Percentiles rank a stretch among this genome's conserved stretches.
Conservation (phyloP, 164 flowering plant species). For the Taxillus chinensis region DNA sequence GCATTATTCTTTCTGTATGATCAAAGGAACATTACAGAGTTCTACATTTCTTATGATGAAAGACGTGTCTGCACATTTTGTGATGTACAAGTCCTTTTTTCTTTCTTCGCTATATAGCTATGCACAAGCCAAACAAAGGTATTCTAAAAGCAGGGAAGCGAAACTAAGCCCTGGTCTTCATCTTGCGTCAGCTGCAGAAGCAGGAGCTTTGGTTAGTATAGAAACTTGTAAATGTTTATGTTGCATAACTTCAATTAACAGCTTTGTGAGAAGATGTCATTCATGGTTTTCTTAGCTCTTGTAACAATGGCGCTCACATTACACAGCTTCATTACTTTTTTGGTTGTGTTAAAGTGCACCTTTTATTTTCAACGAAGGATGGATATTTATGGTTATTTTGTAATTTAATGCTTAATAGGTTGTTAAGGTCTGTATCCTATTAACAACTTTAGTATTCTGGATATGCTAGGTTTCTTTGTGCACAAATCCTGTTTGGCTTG, state of each 20-base stretch:
- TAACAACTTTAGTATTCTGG: slow-evolving; percentile 7
- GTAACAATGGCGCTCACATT: no score
- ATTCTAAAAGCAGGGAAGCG: slow-evolving; percentile 39
- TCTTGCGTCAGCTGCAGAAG: slow-evolving; percentile 86
- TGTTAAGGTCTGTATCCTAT: not conserved
- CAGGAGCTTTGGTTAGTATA: slow-evolving; percentile 70
- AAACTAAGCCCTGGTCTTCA: slow-evolving; percentile 59
- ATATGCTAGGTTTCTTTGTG: slow-evolving; percentile 65
- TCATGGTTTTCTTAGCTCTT: no score
- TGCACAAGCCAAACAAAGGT: slow-evolving; percentile 69
- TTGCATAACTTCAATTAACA: no score
- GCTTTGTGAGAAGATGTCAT: no score
- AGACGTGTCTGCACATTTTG: not conserved
- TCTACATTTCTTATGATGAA: not conserved
- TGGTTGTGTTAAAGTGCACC: no score
- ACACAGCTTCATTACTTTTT: no score
- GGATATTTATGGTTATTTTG: no score
- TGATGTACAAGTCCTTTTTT: not conserved
- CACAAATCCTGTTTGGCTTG: slow-evolving; percentile 96
- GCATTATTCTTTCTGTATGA: not conserved
- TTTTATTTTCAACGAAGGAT: no score
- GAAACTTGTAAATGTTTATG: not conserved
- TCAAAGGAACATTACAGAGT: not conserved
- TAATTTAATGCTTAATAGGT: no score
- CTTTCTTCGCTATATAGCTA: slow-evolving; percentile 36